Evolutionary conservation across 106 monocot genomes (phyloP).

Genomic region (Gastrodia elata): DNA sequence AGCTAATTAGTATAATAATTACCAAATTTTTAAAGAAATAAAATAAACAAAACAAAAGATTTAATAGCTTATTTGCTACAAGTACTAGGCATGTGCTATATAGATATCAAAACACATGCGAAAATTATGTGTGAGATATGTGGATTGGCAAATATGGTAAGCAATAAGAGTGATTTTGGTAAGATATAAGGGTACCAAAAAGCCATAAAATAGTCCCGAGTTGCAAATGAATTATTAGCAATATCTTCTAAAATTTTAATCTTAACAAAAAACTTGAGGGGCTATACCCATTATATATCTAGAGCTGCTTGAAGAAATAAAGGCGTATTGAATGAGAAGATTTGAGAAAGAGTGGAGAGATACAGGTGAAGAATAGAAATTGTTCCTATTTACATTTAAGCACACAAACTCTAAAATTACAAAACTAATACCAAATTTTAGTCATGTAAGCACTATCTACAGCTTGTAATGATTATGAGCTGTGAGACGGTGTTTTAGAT

Average conservation of each 20-base stretch:
- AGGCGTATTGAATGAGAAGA: not conserved
- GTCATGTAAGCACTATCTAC: too few species aligned
- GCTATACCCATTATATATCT: not conserved
- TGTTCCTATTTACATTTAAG: too few species aligned
- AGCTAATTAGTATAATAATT: not conserved
- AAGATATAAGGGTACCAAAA: not conserved
- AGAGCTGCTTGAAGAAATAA: not conserved
- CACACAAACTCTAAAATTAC: too few species aligned
- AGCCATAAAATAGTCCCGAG: not conserved
- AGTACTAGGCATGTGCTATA: not conserved
- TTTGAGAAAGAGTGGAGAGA: not conserved
- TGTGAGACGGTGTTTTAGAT: too few species aligned
- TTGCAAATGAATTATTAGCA: not conserved
- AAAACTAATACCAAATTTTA: too few species aligned
- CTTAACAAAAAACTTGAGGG: not conserved
- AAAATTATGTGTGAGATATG: not conserved
- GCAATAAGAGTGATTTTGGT: not conserved
- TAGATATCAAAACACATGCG: not conserved
- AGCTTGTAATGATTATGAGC: too few species aligned
- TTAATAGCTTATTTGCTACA: not conserved
- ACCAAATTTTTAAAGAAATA: not conserved
- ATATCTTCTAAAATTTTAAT: not conserved
- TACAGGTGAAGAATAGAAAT: too few species aligned
- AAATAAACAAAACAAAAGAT: not conserved
- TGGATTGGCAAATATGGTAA: not conserved